Percentiles rank a stretch among this genome's conserved stretches.
These are phyloP conservation scores for Solioccasus polychromus DNA, from an alignment of 768 basidiomycete species.

Conservation along the genomic window DNA sequence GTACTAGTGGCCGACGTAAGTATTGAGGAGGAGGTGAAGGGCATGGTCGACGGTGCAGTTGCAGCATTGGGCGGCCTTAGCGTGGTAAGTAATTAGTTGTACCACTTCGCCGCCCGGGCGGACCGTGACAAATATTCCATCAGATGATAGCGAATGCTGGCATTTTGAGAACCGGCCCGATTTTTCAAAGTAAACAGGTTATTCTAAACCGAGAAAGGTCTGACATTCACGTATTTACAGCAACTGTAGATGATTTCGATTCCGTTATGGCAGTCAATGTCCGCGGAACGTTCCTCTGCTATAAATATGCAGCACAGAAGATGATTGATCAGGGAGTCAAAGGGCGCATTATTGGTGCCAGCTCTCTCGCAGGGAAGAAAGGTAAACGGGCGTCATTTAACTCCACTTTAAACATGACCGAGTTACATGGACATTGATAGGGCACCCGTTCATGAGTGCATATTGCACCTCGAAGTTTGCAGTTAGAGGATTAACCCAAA, in stretches of 20 bases:
- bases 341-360: constrained; percentile 40
- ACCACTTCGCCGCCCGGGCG: neutral
- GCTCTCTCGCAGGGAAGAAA: constrained; percentile 37
- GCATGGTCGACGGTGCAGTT: constrained; percentile 27
- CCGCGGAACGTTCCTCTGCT: constrained; percentile 39
- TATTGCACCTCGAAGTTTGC: constrained; percentile 44
- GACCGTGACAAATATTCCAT: neutral
- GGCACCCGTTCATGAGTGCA: constrained; percentile 24
- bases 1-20: constrained; percentile 25
- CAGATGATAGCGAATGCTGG: constrained; percentile 22
- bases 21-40: constrained; percentile 29
- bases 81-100: constrained; percentile 25
- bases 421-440: constrained; percentile 22
- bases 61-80: constrained; percentile 30
- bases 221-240: constrained; percentile 16
- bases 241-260: constrained; percentile 33
- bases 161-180: constrained; percentile 9
- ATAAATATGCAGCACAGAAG: constrained; percentile 41
- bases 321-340: constrained; percentile 44
- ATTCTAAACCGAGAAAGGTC: neutral
- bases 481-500: constrained; percentile 41
- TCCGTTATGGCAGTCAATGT: constrained; percentile 36
- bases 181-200: constrained; percentile 7
- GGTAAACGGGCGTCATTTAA: constrained; percentile 9
- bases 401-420: too few relatives aligned